A percentile compares a stretch with the other conserved stretches of the same genome.
Evolutionary conservation across 1,284 basidiomycete species (phyloP).

Genomic region (Phellopilus nigrolimitatus): DNA sequence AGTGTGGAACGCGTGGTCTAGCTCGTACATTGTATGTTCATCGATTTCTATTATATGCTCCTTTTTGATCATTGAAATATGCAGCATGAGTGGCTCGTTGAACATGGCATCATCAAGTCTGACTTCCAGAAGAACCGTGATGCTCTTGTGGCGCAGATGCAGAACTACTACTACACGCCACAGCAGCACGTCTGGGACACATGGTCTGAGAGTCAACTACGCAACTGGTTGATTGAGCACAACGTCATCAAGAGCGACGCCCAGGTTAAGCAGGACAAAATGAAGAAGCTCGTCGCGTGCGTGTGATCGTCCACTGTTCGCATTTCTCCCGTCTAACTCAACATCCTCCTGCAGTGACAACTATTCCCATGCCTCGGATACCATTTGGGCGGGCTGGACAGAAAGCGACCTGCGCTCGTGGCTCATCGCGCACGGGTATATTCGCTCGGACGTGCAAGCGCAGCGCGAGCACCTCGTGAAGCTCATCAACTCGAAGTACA

Average conservation of each 20-base stretch:
- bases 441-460: slow-evolving; percentile 62
- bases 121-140: slow-evolving; percentile 63
- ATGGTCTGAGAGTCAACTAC: slow-evolving; percentile 69
- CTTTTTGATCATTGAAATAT: slow-evolving; percentile 7
- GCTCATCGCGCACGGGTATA: slow-evolving; percentile 72
- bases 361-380: slow-evolving; percentile 66
- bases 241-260: slow-evolving; percentile 67
- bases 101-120: slow-evolving; percentile 65
- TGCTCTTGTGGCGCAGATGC: slow-evolving; percentile 66
- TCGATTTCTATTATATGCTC: not conserved
- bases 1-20: slow-evolving; percentile 81
- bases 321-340: not conserved
- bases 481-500: slow-evolving; percentile 61
- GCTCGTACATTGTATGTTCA: slow-evolving; percentile 69
- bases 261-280: slow-evolving; percentile 68
- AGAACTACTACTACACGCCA: slow-evolving; percentile 67
- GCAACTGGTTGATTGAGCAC: slow-evolving; percentile 69
- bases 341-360: slow-evolving; percentile 63
- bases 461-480: slow-evolving; percentile 71
- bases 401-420: slow-evolving; percentile 75
- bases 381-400: slow-evolving; percentile 69
- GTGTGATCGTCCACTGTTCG: slow-evolving; percentile 28
- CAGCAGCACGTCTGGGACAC: slow-evolving; percentile 56
- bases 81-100: slow-evolving; percentile 77
- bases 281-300: slow-evolving; percentile 65